Percentiles rank a stretch among this genome's conserved stretches.
Evolutionary conservation across 768 basidiomycete species (phyloP).

Genomic region (Kwoniella dendrophila): DNA sequence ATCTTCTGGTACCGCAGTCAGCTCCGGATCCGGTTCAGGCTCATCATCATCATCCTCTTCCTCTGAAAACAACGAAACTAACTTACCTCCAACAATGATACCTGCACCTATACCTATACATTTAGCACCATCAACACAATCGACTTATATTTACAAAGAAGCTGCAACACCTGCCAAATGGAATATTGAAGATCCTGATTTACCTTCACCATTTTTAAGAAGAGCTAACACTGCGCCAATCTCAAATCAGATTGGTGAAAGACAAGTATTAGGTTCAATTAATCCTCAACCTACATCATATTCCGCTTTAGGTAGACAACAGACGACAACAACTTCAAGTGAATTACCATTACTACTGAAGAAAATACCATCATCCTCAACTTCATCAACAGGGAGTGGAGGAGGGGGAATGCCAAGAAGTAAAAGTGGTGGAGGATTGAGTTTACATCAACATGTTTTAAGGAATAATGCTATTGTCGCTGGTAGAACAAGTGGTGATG

Average conservation of each 20-base stretch:
- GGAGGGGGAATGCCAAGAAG: constrained; percentile 27
- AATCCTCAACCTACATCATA: constrained; percentile 15
- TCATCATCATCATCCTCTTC: background rate
- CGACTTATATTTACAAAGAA: constrained; percentile 43
- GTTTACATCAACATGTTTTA: constrained; percentile 43
- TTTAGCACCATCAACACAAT: background rate
- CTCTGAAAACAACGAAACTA: constrained; percentile 3
- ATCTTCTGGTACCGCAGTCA: too few relatives aligned
- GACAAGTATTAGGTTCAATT: constrained; percentile 32
- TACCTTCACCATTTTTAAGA: constrained; percentile 51
- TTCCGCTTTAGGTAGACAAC: background rate
- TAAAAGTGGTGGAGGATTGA: constrained; percentile 35
- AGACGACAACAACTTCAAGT: too few relatives aligned
- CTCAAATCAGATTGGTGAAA: background rate
- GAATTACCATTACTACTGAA: background rate
- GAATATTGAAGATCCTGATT: constrained; percentile 48
- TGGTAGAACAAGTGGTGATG: constrained; percentile 26
- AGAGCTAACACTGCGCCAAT: constrained; percentile 23
- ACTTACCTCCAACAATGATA: constrained; percentile 35
- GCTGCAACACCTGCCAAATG: constrained; percentile 54
- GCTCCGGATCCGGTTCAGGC: constrained; percentile 7
- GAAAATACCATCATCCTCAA: too few relatives aligned
- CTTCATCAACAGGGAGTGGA: background rate
- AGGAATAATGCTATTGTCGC: constrained; percentile 31
- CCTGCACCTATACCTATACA: constrained; percentile 28